phyloP scores from a whole-genome alignment of 176 grass and related monocot species.

The Rhynchospora pubera region DNA sequence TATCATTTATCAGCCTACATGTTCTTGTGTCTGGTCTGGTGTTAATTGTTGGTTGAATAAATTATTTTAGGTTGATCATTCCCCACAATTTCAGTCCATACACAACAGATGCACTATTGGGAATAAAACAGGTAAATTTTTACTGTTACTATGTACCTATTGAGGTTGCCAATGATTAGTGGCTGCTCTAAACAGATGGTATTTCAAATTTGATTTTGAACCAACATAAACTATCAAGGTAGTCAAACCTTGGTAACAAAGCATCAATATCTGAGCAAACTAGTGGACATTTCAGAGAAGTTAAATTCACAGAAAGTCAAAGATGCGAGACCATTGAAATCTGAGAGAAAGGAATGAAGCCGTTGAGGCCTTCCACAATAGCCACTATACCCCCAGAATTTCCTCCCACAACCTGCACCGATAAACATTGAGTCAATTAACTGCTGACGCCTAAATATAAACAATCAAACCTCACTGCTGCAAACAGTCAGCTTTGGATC shows the following conservation, averaged over 20 bases:
- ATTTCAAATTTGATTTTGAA: neutral
- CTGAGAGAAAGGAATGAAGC: constrained; percentile 94
- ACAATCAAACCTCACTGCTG: neutral
- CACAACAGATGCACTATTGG: no score
- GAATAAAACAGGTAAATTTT: no score
- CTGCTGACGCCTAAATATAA: neutral
- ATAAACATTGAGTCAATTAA: constrained; percentile 14
- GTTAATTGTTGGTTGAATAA: neutral
- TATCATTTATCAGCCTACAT: neutral
- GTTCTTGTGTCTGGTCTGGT: neutral
- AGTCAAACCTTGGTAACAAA: neutral
- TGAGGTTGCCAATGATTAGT: neutral
- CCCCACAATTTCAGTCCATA: no score
- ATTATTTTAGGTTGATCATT: neutral
- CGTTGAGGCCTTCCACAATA: constrained; percentile 72
- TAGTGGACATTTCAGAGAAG: neutral
- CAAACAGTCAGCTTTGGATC: neutral
- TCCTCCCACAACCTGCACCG: constrained; percentile 63
- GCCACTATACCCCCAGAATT: constrained; percentile 86
- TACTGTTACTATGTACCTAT: neutral
- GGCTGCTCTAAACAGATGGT: neutral
- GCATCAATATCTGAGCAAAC: neutral
- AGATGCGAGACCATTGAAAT: constrained; percentile 56
- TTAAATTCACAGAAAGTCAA: neutral
- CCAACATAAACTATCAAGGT: neutral